Evolutionary conservation across 768 basidiomycete genomes (phyloP), one percentile per base, ranked within the genome.

Genomic region (Russula brevipes): DNA sequence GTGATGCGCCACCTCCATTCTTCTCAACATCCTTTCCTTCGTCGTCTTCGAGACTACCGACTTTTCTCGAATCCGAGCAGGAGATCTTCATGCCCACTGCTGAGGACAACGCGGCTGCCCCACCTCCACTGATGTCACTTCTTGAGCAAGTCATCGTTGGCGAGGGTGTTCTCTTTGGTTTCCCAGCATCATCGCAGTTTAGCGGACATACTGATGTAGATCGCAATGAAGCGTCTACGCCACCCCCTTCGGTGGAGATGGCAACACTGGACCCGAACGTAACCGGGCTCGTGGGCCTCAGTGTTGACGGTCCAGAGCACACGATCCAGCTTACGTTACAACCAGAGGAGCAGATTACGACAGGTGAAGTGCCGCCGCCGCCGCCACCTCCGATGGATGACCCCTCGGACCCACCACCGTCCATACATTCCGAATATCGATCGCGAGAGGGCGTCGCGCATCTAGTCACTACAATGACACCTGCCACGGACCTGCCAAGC

Each of bases 361-460:
- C 69, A 66, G 75, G 75, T 35, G 75, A 73, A 49, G 73, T 76
- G 30, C 84, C 80, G 1, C 90, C 88, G 0, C 91, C 91, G 0
- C 91, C 91, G 5, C 89, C 90, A 0, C 87, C 87, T 17, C 85
- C 86, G 39, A 81, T 92, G 77, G 91, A 94, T 69, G 91, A 94
- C 73, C 91, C 91, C 24, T 86, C 85, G 2, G 91, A 94, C 72
- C 91, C 91, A 24, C 91, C 91, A 5, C 91, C 91, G 12, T 89
- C 88, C 6, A 94, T 94, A 68, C 89, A 94, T 73, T 91, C 88
- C 9, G 87, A 85, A 54, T 91, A 87, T 69, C 80, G 80, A 68
- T 75, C 76, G 7, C 68, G 70, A 4, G 70, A 71, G 24, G 71
- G 75, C 61, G 63, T 66, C 56, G 12, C 73, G 57, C 54, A 67